Base-by-base conservation (phyloP, 768 basidiomycete genomes). In the Hemileccinum impolitum region DNA sequence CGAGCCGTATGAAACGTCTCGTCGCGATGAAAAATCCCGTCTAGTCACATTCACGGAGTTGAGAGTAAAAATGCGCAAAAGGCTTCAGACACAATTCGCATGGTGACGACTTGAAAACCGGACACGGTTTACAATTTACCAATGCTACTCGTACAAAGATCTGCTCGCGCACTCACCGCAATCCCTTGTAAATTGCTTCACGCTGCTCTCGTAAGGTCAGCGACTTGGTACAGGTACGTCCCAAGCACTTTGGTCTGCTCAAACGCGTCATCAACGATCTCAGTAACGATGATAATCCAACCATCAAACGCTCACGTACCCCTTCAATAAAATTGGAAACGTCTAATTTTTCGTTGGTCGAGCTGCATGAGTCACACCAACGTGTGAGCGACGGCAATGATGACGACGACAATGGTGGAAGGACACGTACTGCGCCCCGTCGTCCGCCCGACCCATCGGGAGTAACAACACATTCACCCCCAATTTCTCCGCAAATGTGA, bases 291-390 rank as follows among this genome's bases (percentile, higher is more conserved):
- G 37, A 47, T 23, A 12, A 46, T 17, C 39, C 15, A 63, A 66
- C 28, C 2, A 12, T 23, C 23, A 23, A 23, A 23, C 23, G 6
- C 23, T n/a, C 3, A 23, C 69, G 14, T 47, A 87, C 90, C 61
- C 86, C 88, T 67, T 90, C 72, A 52, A 96, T 85, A 69, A 85
- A 96, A 74, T 98, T 98, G 41, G 81, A 82, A 44, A 74, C 74
- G 69, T 98, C 94, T 43, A 98, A 74, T 69, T 98, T 98, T 77
- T 97, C 95, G 66, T 95, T 94, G 11, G 89, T 93, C 44, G 89
- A 91, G 69, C 90, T 90, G 53, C 3, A 47, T 47, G 32, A 35
- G 12, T 12, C 13, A 6, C 35, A 4, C 3, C 42, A 14, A 21
- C 19, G 13, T 6, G 19, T 48, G 35, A 49, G 38, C 32, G 21